Base-by-base conservation (phyloP, 2,329 filamentous ascomycete genomes). In the Botrytis fragariae region DNA sequence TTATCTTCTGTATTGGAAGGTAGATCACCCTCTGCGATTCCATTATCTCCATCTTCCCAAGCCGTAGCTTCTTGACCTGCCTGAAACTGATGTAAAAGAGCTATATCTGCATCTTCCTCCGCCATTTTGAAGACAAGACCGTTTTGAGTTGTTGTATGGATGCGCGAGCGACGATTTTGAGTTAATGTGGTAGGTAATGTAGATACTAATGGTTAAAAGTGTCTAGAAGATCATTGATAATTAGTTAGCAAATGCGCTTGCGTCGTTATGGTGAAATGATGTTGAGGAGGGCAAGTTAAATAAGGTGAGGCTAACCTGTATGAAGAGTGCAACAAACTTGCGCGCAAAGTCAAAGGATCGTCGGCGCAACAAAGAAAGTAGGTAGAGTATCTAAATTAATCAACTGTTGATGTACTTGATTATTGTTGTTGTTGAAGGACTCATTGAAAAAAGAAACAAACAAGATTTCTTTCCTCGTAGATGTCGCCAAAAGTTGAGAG, bases 91-190 rank as follows among this genome's bases (percentile, higher is more conserved):
- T 80, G 80, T 75, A 81, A 78, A 74, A 81, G 80, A 79, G 80
- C 80, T 79, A 81, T 81, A 74, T 81, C 80, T 75, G 77, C 79
- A 76, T 80, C 80, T 76, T 81, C 80, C 79, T 80, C 80, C 78
- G 79, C 77, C 80, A 81, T 81, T 69, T 65, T 79, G 67, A 73
- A 72, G 59, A 72, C 42, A 73, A 72, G 59, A 71, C 51, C 29
- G 51, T 39, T 72, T 14, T 62, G 65, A 64, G 48, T 39, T 63
- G 45, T 44, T 70, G 18, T 51, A 51, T 60, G 44, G 59, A 71
- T 69, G 59, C 42, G 68, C 64, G 32, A 59, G 32, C 48, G 32
- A 22, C 22, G 48, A n/a, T 1, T n/a, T 29, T 37, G 44, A 64
- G n/a, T 57, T 3, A 57, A 57, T 1, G 14, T 57, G 14, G n/a